Evolutionary conservation across 306 rosid species (phyloP).

Genomic region (Corylus avellana): DNA sequence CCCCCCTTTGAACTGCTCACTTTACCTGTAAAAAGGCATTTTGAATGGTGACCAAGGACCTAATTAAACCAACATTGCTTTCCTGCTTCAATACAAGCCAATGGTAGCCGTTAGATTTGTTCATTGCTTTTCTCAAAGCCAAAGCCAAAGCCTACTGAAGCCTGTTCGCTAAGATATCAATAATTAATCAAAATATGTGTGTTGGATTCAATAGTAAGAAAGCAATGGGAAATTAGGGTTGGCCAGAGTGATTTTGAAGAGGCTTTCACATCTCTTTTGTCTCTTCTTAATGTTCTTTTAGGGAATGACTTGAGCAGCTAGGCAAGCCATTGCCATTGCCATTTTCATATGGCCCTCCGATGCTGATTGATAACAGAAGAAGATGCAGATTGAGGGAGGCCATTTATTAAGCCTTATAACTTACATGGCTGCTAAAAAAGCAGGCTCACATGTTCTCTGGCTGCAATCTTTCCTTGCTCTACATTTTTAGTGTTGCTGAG

Average conservation of each 20-base stretch:
- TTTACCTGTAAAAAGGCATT: slow-evolving; percentile 42
- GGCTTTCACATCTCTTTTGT: slow-evolving; percentile 32
- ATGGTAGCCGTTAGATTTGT: neutral
- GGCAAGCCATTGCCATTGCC: neutral
- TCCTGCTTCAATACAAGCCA: too few species aligned
- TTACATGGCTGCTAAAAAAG: slow-evolving; percentile 30
- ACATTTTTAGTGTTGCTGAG: slow-evolving; percentile 32
- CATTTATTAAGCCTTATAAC: slow-evolving; percentile 45
- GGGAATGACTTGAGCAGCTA: slow-evolving; percentile 16
- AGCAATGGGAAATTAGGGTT: too few species aligned
- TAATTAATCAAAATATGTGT: too few species aligned
- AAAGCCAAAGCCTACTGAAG: neutral
- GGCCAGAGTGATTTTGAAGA: slow-evolving; percentile 10
- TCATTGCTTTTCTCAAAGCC: neutral
- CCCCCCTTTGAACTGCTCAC: slow-evolving; percentile 38
- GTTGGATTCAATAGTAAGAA: too few species aligned
- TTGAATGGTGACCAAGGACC: slow-evolving; percentile 33
- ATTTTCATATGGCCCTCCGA: slow-evolving; percentile 3
- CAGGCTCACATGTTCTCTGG: slow-evolving; percentile 47
- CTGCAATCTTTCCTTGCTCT: slow-evolving; percentile 32
- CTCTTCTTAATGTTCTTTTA: slow-evolving; percentile 20
- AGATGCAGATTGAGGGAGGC: slow-evolving; percentile 20
- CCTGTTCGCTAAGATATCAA: neutral
- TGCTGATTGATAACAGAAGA: slow-evolving; percentile 39
- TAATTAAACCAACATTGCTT: neutral